Conservation (phyloP, 169 alveolate species). For the Plasmodium ovale region DNA sequence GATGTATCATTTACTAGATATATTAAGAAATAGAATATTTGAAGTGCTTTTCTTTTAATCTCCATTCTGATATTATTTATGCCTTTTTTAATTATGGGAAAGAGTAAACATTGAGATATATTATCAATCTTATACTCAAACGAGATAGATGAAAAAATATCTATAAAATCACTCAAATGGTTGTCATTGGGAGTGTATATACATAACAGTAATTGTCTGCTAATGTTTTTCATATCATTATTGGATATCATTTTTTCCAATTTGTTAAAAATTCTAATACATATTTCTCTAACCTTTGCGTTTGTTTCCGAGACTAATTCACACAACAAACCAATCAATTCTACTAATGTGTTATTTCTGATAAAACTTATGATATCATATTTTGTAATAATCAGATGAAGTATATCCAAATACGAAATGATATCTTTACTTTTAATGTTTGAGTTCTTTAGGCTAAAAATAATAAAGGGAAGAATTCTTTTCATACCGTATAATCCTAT, state of each 20-base stretch:
- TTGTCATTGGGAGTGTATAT: conserved; percentile 73
- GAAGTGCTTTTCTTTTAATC: conserved; percentile 59
- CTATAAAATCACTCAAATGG: conserved; percentile 65
- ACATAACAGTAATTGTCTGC: conserved; percentile 65
- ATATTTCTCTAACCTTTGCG: conserved; percentile 68
- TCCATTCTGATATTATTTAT: conserved; percentile 67
- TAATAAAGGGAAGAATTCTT: conserved; percentile 43
- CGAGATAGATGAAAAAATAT: conserved; percentile 45
- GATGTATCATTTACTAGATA: conserved; percentile 32
- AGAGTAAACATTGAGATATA: conserved; percentile 45
- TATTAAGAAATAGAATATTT: conserved; percentile 70
- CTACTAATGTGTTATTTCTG: conserved; percentile 18
- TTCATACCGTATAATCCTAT: conserved; percentile 56
- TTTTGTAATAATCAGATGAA: conserved; percentile 40
- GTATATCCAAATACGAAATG: conserved; percentile 52
- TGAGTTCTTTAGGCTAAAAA: conserved; percentile 23
- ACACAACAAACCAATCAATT: conserved; percentile 42
- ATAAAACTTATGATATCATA: conserved; percentile 22
- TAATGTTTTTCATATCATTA: conserved; percentile 51
- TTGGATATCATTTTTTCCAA: conserved; percentile 57
- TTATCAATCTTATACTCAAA: conserved; percentile 73
- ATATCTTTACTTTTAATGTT: conserved; percentile 49
- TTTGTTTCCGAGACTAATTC: conserved; percentile 72
- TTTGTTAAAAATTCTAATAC: conserved; percentile 70
- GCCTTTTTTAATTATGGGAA: conserved; percentile 69